Percentiles rank a stretch among this genome's conserved stretches.
These are phyloP conservation scores for Euphorbia celastroides DNA, from an alignment of 441 rosid species.

Conservation along the genomic window DNA sequence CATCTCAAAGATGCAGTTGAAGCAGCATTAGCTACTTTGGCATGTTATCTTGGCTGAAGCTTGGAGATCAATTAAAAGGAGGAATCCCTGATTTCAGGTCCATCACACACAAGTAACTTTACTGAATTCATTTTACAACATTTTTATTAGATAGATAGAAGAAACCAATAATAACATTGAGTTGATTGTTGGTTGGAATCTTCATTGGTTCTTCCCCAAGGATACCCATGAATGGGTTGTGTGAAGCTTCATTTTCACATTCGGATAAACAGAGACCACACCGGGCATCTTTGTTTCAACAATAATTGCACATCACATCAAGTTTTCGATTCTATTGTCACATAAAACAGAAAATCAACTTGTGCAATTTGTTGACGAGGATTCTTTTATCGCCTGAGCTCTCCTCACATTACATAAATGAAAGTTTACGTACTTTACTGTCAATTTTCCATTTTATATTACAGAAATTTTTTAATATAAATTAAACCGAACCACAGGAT, in stretches of 20 bases:
- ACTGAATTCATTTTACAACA: too few relatives aligned
- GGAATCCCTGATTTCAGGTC: slow-evolving; percentile 49
- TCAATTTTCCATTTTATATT: too few relatives aligned
- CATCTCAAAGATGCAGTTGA: slow-evolving; percentile 49
- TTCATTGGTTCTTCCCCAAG: slow-evolving; percentile 41
- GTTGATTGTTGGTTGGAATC: slow-evolving; percentile 50
- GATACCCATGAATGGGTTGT: slow-evolving; percentile 59
- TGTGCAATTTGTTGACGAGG: too few relatives aligned
- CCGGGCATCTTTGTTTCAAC: slow-evolving; percentile 39
- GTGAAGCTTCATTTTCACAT: slow-evolving; percentile 43
- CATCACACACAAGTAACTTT: neutral
- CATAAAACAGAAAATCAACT: neutral
- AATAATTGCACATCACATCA: neutral
- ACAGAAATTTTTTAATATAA: too few relatives aligned
- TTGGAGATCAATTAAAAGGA: slow-evolving; percentile 74
- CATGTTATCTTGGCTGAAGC: slow-evolving; percentile 55
- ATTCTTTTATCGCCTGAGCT: too few relatives aligned
- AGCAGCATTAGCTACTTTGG: too few relatives aligned
- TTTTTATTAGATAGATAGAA: slow-evolving; percentile 20
- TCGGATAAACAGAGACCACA: slow-evolving; percentile 53
- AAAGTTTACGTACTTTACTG: too few relatives aligned
- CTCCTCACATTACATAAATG: too few relatives aligned
- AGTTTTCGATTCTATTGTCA: neutral
- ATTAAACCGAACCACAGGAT: too few relatives aligned
- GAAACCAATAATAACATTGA: slow-evolving; percentile 44